Evolutionary conservation across 2,329 filamentous ascomycete species (phyloP).

Genomic region (Phialocephala sp.): DNA sequence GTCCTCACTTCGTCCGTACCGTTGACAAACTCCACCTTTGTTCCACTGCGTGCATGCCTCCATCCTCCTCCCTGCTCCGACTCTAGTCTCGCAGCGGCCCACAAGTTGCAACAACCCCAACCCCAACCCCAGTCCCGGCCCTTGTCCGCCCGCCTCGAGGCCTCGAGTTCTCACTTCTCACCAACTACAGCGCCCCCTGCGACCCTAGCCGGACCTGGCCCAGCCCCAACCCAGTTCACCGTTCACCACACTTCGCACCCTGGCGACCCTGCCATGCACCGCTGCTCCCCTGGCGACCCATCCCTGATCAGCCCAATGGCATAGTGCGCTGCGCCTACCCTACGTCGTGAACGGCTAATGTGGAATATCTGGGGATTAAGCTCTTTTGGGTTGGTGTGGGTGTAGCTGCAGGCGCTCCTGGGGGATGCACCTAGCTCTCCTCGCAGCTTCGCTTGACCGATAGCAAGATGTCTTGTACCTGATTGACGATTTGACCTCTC

Average conservation of each 20-base stretch:
- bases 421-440: background rate
- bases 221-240: too few species aligned
- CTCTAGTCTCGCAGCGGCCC: constrained; percentile 2
- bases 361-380: constrained; percentile 31
- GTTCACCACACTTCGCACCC: too few species aligned
- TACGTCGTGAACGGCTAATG: constrained; percentile 30
- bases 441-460: background rate
- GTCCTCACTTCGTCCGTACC: background rate
- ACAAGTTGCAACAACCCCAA: background rate
- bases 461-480: constrained; percentile 29
- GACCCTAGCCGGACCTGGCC: too few species aligned
- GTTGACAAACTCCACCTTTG: background rate
- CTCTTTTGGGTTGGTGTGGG: constrained; percentile 14
- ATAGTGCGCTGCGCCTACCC: constrained; percentile 29
- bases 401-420: background rate
- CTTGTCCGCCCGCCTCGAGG: too few species aligned
- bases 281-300: constrained; percentile 9
- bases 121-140: background rate
- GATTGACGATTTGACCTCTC: constrained; percentile 15
- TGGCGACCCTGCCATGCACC: background rate
- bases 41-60: background rate
- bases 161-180: too few species aligned
- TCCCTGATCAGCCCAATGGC: constrained; percentile 29
- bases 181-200: too few species aligned
- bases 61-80: background rate